These are phyloP conservation scores for Pseudoscleropodium purum DNA, from an alignment of 225 moss, liverwort and hornwort species.

Conservation along the genomic window DNA sequence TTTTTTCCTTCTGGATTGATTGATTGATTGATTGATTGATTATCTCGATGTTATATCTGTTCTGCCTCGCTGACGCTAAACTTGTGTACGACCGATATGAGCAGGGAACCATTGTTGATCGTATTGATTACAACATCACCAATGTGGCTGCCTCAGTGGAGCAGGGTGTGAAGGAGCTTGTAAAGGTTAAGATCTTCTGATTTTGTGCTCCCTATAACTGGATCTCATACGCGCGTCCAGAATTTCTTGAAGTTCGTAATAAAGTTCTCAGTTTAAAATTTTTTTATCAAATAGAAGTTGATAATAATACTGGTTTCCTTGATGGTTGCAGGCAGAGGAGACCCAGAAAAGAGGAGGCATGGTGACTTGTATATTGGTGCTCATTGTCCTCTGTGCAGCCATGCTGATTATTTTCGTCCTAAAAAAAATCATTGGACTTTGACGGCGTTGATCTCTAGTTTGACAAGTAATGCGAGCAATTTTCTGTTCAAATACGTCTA, in stretches of 20 bases:
- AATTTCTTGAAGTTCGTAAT: neutral
- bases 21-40: neutral
- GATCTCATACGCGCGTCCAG: neutral
- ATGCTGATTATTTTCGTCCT: conserved; percentile 87
- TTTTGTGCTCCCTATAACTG: neutral
- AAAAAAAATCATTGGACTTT: conserved; percentile 79
- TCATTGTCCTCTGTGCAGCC: conserved; percentile 80
- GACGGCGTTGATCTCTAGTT: conserved; percentile 12
- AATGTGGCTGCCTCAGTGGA: conserved; percentile 83
- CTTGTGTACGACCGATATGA: neutral
- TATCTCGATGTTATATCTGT: neutral
- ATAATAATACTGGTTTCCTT: neutral
- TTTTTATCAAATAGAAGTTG: neutral
- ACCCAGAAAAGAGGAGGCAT: conserved; percentile 93
- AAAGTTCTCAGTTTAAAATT: neutral
- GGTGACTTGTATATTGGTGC: conserved; percentile 92
- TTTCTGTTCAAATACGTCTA: conserved; percentile 22
- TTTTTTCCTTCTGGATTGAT: neutral
- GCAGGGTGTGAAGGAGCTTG: conserved; percentile 92
- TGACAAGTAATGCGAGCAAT: conserved; percentile 14
- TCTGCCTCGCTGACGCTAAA: neutral
- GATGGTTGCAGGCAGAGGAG: conserved; percentile 74
- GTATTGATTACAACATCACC: conserved; percentile 96
- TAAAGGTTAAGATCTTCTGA: conserved; percentile 45
- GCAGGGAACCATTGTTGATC: conserved; percentile 99